Conservation (phyloP, 2,329 filamentous ascomycete genomes). For the Lecanicillium sp. region DNA sequence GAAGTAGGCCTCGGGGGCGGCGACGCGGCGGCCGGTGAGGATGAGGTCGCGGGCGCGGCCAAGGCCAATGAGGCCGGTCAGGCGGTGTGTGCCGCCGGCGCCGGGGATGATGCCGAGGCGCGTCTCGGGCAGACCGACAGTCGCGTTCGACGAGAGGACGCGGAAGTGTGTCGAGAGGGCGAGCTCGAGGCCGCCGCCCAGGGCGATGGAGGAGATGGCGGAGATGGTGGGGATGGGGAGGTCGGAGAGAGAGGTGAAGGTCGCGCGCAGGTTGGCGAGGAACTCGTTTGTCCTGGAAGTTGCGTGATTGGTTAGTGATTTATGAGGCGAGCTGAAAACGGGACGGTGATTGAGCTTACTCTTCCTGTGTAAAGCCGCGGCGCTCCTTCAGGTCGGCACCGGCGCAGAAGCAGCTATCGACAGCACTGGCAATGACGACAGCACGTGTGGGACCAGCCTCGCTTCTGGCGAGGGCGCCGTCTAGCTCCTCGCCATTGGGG, state of each 20-base stretch:
- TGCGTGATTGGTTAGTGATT: slow-evolving; percentile 4
- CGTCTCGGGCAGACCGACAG: slow-evolving; percentile 83
- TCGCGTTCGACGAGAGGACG: slow-evolving; percentile 71
- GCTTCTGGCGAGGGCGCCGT: slow-evolving; percentile 31
- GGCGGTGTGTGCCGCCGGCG: slow-evolving; percentile 83
- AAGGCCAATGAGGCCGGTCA: slow-evolving; percentile 74
- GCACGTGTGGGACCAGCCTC: slow-evolving; percentile 61
- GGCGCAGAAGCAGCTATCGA: slow-evolving; percentile 86
- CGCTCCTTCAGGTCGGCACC: slow-evolving; percentile 93
- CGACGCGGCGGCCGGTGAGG: slow-evolving; percentile 79
- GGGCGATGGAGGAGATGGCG: slow-evolving; percentile 75
- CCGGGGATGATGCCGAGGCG: slow-evolving; percentile 90
- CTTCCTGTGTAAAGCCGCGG: slow-evolving; percentile 63
- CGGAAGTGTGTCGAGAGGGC: slow-evolving; percentile 85
- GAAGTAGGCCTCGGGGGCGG: slow-evolving; percentile 81
- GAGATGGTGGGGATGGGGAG: slow-evolving; percentile 87
- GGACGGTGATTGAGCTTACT: slow-evolving; percentile 46
- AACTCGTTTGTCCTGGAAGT: slow-evolving; percentile 65
- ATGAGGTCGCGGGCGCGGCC: slow-evolving; percentile 82
- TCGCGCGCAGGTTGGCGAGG: slow-evolving; percentile 66
- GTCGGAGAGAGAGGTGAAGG: slow-evolving; percentile 63
- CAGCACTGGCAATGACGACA: slow-evolving; percentile 73
- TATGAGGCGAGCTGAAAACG: too few species aligned
- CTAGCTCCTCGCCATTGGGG: slow-evolving; percentile 44
- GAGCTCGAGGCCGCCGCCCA: slow-evolving; percentile 90